A percentile compares a stretch with the other conserved stretches of the same genome.
Evolutionary conservation across 768 basidiomycete genomes (phyloP).

Genomic region (Russula sp.): DNA sequence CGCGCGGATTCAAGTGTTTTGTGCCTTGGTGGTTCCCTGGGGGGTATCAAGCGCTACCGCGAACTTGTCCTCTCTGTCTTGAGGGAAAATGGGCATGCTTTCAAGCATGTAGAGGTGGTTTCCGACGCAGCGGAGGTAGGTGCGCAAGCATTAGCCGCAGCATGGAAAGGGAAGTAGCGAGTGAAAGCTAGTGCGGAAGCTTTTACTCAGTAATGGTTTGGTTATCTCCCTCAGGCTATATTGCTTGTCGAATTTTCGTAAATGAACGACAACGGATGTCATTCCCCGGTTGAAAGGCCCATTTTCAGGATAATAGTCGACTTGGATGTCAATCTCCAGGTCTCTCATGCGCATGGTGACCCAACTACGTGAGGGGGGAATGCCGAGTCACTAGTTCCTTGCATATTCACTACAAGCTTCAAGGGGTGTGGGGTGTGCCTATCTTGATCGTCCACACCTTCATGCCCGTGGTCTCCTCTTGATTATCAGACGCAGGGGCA

Average conservation of each 20-base stretch:
- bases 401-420: background rate
- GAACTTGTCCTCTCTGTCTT: constrained; percentile 51
- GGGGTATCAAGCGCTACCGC: constrained; percentile 56
- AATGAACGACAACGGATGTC: background rate
- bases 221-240: background rate
- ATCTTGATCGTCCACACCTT: background rate
- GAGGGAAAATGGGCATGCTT: constrained; percentile 50
- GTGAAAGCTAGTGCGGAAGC: background rate
- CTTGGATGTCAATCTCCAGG: background rate
- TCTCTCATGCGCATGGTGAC: background rate
- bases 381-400: background rate
- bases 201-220: background rate
- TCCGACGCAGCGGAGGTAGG: constrained; percentile 64
- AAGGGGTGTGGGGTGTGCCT: background rate
- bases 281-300: background rate
- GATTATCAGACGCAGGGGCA: background rate
- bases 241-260: background rate
- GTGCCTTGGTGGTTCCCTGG: constrained; percentile 76
- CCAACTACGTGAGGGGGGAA: background rate
- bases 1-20: constrained; percentile 53
- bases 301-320: background rate
- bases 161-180: constrained; percentile 14
- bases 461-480: background rate
- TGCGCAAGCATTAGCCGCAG: constrained; percentile 47
- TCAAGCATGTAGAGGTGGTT: constrained; percentile 60